Percentiles rank a stretch among this genome's conserved stretches.
phyloP scores from a whole-genome alignment of 192 early-diverging fungal species.

The Globomyces pollinis-pini region DNA sequence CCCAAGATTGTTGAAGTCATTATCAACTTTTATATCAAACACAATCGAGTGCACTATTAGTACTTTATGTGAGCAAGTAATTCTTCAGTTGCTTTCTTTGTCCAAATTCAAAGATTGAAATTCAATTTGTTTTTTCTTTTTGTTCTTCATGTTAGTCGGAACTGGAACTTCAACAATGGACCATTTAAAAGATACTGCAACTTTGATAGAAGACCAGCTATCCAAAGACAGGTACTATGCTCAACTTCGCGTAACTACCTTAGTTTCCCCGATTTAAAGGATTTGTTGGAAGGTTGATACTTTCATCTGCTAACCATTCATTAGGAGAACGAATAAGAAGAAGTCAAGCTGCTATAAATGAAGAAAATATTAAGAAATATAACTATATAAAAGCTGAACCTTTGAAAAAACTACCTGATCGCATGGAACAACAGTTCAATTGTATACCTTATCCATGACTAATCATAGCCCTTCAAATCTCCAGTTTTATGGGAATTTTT shows the following conservation, averaged over 20 bases:
- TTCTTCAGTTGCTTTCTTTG: too few species aligned
- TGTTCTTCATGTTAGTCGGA: slow-evolving; percentile 1
- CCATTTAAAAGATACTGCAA: not conserved
- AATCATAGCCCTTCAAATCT: slow-evolving; percentile 51
- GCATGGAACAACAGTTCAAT: slow-evolving; percentile 2
- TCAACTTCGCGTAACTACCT: not conserved
- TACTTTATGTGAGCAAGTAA: too few species aligned
- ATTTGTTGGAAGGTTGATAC: not conserved
- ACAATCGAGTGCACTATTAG: too few species aligned
- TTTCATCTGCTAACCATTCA: not conserved
- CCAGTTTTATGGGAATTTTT: slow-evolving; percentile 83
- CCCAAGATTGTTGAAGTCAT: too few species aligned
- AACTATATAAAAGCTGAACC: not conserved
- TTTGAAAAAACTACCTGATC: not conserved
- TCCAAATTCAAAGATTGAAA: too few species aligned
- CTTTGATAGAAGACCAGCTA: slow-evolving; percentile 4
- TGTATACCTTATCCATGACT: not conserved
- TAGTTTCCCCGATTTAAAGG: slow-evolving; percentile 4
- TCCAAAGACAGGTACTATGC: not conserved
- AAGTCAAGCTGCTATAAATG: not conserved
- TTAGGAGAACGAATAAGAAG: not conserved
- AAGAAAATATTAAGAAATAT: not conserved
- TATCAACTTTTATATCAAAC: too few species aligned
- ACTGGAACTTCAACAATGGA: not conserved
- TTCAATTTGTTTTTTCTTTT: not conserved